Evolutionary conservation across 345 rosid species (phyloP), one percentile per base, ranked within the genome.

Genomic region (Dovyalis caffra): DNA sequence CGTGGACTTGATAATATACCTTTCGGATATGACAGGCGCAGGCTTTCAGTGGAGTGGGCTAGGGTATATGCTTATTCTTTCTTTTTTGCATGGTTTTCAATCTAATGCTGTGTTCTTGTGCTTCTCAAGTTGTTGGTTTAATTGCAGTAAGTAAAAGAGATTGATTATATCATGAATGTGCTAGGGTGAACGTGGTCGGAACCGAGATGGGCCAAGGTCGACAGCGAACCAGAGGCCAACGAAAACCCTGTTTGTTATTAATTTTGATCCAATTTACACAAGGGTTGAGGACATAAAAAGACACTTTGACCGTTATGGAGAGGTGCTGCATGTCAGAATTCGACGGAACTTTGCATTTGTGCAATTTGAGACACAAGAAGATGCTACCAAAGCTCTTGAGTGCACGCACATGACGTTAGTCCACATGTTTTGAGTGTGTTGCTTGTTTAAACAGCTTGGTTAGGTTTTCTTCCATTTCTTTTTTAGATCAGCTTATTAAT

Each of bases 1-100:
- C 90, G 86, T 9, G 91, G 86, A 29, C 83, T 87, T 56, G 97
- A 94, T 82, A 86, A 85, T 69, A 23, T 45, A 6, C 87, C 92
- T 32, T 93, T 90, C 80, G 98, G 98, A 43, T 89, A 93, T 82
- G 90, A 90, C 70, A 83, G 81, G 66, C 92, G 94, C 37, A 83
- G 79, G 78, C 77, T 93, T 64, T 91, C 95, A 0, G 95, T 90
- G 62, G 95, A 94, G 84, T 91, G 95, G 97, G 97, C 98, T 7
- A 90, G 86, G 91, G 94, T 91, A 66, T 40, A 78, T 65, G 60
- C 1, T 73, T 70, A 21, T 73, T 66, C 23, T 61, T 49, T 69
- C 33, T 65, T 49, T 11, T 65, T 49, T 11, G 15, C 1, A 15
- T 11, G 10, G 1, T 45, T 28, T 32, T 3, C 35, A 4, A 18